phyloP scores from a whole-genome alignment of 192 early-diverging fungal genomes.

The Linnemannia zychae region DNA sequence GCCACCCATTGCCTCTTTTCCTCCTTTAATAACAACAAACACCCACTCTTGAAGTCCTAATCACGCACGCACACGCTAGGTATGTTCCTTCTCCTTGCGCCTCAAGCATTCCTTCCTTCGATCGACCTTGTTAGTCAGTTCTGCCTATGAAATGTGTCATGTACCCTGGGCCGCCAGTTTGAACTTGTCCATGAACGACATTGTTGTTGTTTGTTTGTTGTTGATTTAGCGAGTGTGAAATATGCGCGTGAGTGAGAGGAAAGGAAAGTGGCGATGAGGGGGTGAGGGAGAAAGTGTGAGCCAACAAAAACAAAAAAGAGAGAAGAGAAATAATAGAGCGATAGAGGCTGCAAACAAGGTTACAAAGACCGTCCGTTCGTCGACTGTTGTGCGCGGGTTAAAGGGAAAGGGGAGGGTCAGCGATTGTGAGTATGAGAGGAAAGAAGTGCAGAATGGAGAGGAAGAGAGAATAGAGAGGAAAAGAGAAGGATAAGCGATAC shows the following conservation, averaged over 20 bases:
- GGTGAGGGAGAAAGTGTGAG: conserved; percentile 3
- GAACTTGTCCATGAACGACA: conserved; percentile 55
- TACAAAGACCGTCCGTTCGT: not conserved
- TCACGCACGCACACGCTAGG: not conserved
- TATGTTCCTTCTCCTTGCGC: not conserved
- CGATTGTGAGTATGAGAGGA: too few relatives aligned
- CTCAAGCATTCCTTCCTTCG: not conserved
- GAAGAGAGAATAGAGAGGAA: too few relatives aligned
- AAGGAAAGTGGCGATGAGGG: not conserved
- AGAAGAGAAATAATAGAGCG: not conserved
- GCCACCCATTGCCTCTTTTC: not conserved
- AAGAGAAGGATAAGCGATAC: too few relatives aligned
- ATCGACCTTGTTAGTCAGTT: not conserved
- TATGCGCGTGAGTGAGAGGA: not conserved
- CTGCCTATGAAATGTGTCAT: not conserved
- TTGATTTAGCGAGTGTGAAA: not conserved
- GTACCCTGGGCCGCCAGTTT: conserved; percentile 43
- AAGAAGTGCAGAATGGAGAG: too few relatives aligned
- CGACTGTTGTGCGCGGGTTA: not conserved
- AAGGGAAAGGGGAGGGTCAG: too few relatives aligned
- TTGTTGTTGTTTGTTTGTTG: conserved; percentile 12
- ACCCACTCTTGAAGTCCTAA: not conserved
- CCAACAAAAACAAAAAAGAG: not conserved
- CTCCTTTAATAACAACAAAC: not conserved
- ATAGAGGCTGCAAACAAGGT: not conserved